These are phyloP conservation scores for Monosporascus sp. DNA, from an alignment of 2,329 filamentous ascomycete genomes.

Conservation along the genomic window DNA sequence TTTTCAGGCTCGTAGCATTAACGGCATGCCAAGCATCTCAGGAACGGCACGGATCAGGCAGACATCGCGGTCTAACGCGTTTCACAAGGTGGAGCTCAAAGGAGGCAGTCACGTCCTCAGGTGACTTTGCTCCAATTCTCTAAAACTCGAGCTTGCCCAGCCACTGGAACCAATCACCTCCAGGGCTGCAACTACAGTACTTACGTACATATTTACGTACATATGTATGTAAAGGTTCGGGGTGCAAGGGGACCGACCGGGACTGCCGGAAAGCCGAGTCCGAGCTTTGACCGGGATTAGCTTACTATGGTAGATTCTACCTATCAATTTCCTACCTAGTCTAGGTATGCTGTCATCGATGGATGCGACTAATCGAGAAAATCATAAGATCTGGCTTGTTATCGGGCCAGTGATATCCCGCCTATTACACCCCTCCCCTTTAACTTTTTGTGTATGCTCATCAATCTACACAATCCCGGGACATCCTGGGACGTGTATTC, in stretches of 20 bases:
- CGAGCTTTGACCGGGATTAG: conserved; percentile 1
- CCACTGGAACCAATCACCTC: too few relatives aligned
- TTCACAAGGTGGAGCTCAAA: conserved; percentile 4
- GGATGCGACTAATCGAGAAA: background rate
- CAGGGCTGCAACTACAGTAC: too few relatives aligned
- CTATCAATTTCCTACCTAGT: background rate
- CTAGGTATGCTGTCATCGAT: background rate
- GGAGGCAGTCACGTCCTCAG: conserved; percentile 18
- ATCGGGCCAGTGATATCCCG: background rate
- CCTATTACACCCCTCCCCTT: background rate
- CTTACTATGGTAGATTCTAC: too few relatives aligned
- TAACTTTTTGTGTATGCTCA: too few relatives aligned
- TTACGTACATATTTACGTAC: too few relatives aligned
- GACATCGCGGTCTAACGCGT: conserved; percentile 19
- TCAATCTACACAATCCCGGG: background rate
- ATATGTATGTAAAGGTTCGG: too few relatives aligned
- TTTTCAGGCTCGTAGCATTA: background rate
- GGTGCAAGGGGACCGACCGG: background rate
- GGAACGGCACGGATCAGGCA: conserved; percentile 13
- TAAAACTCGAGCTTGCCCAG: background rate
- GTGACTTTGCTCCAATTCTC: conserved; percentile 13
- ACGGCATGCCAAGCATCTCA: background rate
- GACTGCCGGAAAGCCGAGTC: conserved; percentile 6
- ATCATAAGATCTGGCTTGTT: background rate
- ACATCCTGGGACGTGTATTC: too few relatives aligned